Evolutionary conservation across 2,329 filamentous ascomycete genomes (phyloP).

Genomic region (Diaporthe nobilis): DNA sequence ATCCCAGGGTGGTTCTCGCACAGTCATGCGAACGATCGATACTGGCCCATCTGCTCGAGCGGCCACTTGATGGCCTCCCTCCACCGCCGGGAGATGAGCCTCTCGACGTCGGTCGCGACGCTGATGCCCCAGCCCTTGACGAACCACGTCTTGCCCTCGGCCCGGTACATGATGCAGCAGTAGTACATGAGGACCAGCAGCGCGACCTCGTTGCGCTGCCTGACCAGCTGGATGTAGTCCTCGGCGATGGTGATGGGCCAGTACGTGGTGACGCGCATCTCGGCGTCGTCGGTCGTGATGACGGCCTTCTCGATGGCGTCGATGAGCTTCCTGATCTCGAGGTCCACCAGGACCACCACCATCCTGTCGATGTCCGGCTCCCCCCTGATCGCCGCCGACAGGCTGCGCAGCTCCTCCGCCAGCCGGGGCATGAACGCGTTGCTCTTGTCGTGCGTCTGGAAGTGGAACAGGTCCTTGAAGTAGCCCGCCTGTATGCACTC

Average conservation of each 20-base stretch:
- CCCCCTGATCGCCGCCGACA: conserved; percentile 17
- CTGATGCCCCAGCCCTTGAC: conserved; percentile 37
- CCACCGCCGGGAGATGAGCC: conserved; percentile 34
- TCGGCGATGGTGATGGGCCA: conserved; percentile 47
- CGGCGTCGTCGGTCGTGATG: conserved; percentile 42
- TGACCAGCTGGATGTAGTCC: conserved; percentile 44
- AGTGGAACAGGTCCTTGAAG: conserved; percentile 45
- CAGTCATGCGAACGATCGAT: neutral
- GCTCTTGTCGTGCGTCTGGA: conserved; percentile 24
- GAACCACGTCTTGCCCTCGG: conserved; percentile 44
- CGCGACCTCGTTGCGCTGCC: conserved; percentile 42
- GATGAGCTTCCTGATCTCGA: conserved; percentile 39
- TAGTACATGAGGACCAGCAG: conserved; percentile 46
- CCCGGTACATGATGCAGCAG: conserved; percentile 44
- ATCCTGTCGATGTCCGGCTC: conserved; percentile 31
- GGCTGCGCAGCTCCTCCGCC: conserved; percentile 33
- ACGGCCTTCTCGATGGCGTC: conserved; percentile 40
- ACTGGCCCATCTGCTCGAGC: conserved; percentile 35
- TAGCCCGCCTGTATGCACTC: conserved; percentile 43
- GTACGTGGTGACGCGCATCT: conserved; percentile 44
- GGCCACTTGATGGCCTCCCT: conserved; percentile 36
- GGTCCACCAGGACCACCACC: conserved; percentile 30
- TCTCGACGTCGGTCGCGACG: conserved; percentile 22
- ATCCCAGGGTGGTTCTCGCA: neutral
- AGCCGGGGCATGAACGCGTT: conserved; percentile 36